Percentiles rank a stretch among this genome's conserved stretches.
phyloP scores from a whole-genome alignment of 176 grass and related monocot genomes.

The Aechmea fasciata region DNA sequence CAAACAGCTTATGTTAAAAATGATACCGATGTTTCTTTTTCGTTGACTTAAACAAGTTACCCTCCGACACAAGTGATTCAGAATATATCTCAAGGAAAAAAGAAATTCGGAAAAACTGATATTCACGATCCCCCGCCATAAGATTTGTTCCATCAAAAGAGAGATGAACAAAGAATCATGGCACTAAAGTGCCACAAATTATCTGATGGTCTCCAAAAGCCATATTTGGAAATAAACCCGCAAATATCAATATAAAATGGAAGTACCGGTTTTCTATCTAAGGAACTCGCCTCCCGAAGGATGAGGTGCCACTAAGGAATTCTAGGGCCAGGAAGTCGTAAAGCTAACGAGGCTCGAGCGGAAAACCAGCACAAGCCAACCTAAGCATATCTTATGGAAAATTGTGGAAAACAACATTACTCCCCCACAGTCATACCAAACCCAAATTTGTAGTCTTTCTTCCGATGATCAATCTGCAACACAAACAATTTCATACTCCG shows the following conservation, averaged over 20 bases:
- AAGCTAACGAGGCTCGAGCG: conserved; percentile 2
- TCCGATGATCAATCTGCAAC: conserved; percentile 82
- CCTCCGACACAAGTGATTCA: background rate
- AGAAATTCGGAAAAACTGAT: conserved; percentile 24
- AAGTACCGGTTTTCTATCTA: conserved; percentile 17
- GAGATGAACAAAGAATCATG: conserved; percentile 71
- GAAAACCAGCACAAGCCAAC: background rate
- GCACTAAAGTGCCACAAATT: conserved; percentile 23
- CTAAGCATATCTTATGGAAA: conserved; percentile 12
- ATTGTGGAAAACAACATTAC: conserved; percentile 31
- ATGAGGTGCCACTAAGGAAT: conserved; percentile 1
- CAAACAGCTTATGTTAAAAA: no score
- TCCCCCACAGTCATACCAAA: conserved; percentile 95
- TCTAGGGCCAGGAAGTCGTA: background rate
- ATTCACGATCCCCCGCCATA: conserved; percentile 14
- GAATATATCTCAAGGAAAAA: background rate
- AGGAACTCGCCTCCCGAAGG: conserved; percentile 14
- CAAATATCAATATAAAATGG: conserved; percentile 7
- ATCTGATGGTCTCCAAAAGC: conserved; percentile 23
- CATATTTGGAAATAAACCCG: conserved; percentile 18
- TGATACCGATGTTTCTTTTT: no score
- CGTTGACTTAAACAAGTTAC: no score
- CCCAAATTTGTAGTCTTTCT: conserved; percentile 99
- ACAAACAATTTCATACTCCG: background rate
- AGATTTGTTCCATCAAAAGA: conserved; percentile 42